Evolutionary conservation across 2,329 filamentous ascomycete genomes (phyloP), one percentile per base, ranked within the genome.

Genomic region (Trichoderma atrobrunneum): DNA sequence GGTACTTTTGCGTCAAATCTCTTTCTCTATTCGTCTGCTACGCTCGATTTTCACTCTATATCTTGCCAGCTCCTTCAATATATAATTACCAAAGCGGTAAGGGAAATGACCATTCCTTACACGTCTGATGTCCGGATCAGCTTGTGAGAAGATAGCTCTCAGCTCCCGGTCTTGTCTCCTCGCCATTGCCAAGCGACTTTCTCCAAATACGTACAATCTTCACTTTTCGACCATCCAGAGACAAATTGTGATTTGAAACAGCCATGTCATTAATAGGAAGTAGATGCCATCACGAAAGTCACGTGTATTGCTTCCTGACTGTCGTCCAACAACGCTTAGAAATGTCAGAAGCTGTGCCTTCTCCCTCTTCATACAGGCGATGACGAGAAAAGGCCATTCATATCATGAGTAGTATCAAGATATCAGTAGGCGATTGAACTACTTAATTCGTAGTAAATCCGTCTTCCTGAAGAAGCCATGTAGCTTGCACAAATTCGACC

Each of bases 201-300:
- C 16, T 2, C 1, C 18, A 10, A n/a, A 43, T 1, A n/a, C 3
- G 7, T 1, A 43, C 7, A n/a, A 2, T 2, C 39, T 8, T 43
- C 7, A 39, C 36, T 18, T 0, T 8, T 39, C 1, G 0, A n/a
- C 39, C 16, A 43, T 43, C 3, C 39, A 43, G 7, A 43, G 18
- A 43, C 36, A 2, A 18, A 3, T 43, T 2, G 1, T 39, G 36
- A 0, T 18, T 39, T 7, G 6, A 16, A 36, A 16, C 34, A 16
- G 34, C 14, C 2, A 36, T 36, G 14, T 5, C 6, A 36, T 16
- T 39, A 1, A 4, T 39, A 39, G 16, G 36, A 39, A 39, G 39
- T 43, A 43, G 39, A 43, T n/a, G 3, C 5, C 48, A 54, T 54
- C 48, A 54, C 39, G 39, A 43, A 43, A 43, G 48, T 54, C 48